Base-by-base conservation (phyloP, 176 grass and related monocot genomes). In the Eragrostis nindensis region DNA sequence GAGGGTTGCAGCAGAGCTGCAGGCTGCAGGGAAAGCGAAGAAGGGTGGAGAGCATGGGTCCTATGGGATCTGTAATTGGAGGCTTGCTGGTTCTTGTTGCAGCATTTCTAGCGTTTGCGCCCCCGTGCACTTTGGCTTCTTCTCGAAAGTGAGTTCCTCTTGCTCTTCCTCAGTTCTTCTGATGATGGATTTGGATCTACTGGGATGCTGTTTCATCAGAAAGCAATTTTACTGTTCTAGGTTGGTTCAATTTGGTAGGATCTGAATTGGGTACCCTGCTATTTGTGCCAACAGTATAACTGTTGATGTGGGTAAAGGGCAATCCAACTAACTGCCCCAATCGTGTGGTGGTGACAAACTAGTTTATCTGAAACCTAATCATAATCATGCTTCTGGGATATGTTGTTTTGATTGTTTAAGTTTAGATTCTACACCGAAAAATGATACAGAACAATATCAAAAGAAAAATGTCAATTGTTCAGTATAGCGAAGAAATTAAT, bases 111-210 rank as follows among this genome's bases (percentile, higher is more conserved):
- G 2, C 63, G 1, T 9, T 44, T 45, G 70, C 70, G 24, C 53
- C 44, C 11, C 70, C 76, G 54, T 26, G 25, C 5, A 5, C 54
- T 47, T 49, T 54, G 82, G 82, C 76, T 75, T 84, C 75, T 53
- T 84, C 87, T 16, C 76, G 70, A 70, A 75, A 74, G 76, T 80
- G 84, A 63, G 47, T 38, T 71, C n/a, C 10, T 80, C 21, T 41
- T 70, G 19, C 71, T 59, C 77, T 57, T 50, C 11, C 14, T 68
- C 44, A 71, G 53, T 57, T 50, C 11, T 9, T 68, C 44, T 76
- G 53, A 13, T n/a, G n/a, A n/a, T 50, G 1, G 57, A 72, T 66
- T 59, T 85, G 66, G 62, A 74, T 13, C 38, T 25, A 1, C 22
- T 13, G 26, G 48, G 18, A 24, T 56, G n/a, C 65, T 66, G 14